phyloP scores from a whole-genome alignment of 805 yeast genomes.

The Cyberlindnera galapagoensis region DNA sequence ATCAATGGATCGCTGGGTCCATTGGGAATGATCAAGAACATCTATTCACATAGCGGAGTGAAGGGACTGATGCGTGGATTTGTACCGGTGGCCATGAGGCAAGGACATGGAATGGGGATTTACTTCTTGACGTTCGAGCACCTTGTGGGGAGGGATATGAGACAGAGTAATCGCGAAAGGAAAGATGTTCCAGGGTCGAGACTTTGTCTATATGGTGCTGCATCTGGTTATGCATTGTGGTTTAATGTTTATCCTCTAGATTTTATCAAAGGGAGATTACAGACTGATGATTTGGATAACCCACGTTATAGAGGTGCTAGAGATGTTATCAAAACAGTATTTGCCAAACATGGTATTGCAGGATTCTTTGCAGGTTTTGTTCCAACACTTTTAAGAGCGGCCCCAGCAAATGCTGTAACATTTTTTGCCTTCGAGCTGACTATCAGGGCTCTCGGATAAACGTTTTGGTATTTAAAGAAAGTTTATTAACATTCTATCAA shows the following conservation, averaged over 20 bases:
- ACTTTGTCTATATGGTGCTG: slow-evolving; percentile 81
- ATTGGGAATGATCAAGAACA: slow-evolving; percentile 55
- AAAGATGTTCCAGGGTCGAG: slow-evolving; percentile 82
- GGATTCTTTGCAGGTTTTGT: slow-evolving; percentile 89
- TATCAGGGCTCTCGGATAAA: slow-evolving; percentile 44
- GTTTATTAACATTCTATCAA: too few species aligned
- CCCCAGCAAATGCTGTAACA: slow-evolving; percentile 97
- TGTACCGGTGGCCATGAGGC: slow-evolving; percentile 77
- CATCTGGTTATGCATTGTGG: slow-evolving; percentile 91
- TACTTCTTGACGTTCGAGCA: slow-evolving; percentile 92
- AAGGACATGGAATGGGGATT: slow-evolving; percentile 80
- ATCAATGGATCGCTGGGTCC: slow-evolving; percentile 65
- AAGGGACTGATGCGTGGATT: slow-evolving; percentile 75
- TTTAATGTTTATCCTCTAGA: slow-evolving; percentile 79
- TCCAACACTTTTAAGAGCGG: slow-evolving; percentile 93
- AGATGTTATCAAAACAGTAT: slow-evolving; percentile 53
- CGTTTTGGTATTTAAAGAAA: too few species aligned
- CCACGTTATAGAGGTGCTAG: slow-evolving; percentile 55
- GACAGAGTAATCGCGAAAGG: slow-evolving; percentile 41
- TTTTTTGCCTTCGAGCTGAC: slow-evolving; percentile 90
- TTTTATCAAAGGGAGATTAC: slow-evolving; percentile 84
- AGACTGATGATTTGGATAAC: slow-evolving; percentile 55
- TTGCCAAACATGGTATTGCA: slow-evolving; percentile 51
- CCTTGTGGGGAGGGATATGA: slow-evolving; percentile 61
- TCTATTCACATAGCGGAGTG: slow-evolving; percentile 46